Evolutionary conservation across 2,329 filamentous ascomycete genomes (phyloP).

Genomic region (Dothiorella sarmentorum): DNA sequence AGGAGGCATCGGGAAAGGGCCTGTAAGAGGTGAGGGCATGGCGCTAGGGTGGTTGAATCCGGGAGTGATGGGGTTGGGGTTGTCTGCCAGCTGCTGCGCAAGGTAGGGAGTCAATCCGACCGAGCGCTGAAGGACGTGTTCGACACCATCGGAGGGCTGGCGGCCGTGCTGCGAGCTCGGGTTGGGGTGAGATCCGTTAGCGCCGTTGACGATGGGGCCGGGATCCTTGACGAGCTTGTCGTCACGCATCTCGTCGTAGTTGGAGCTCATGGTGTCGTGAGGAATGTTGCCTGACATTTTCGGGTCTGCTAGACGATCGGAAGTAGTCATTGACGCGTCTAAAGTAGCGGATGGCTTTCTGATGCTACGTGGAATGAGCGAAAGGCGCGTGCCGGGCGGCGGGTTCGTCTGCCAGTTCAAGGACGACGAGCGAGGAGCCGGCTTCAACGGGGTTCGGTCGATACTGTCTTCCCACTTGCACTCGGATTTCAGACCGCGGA

Average conservation of each 20-base stretch:
- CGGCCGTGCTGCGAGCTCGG: not conserved
- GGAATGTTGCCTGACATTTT: not conserved
- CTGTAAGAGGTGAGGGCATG: constrained; percentile 26
- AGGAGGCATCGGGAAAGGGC: not conserved
- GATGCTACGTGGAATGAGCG: not conserved
- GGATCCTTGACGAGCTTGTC: not conserved
- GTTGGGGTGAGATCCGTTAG: not conserved
- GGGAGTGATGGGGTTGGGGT: not conserved
- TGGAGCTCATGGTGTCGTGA: not conserved
- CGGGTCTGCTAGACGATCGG: not conserved
- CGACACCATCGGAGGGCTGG: not conserved
- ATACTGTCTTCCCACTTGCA: not conserved
- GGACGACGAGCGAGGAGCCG: not conserved
- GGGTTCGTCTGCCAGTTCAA: constrained; percentile 3
- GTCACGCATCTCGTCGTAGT: not conserved
- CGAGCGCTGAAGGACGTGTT: not conserved
- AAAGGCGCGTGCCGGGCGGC: not conserved
- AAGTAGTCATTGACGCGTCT: not conserved
- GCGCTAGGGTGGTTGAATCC: constrained; percentile 25
- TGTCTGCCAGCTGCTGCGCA: constrained; percentile 6
- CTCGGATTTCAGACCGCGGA: not conserved
- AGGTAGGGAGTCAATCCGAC: constrained; percentile 18
- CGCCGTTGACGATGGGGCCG: not conserved
- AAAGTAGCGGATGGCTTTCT: not conserved
- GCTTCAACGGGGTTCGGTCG: no score